Percentiles rank a stretch among this genome's conserved stretches.
These are phyloP conservation scores for Talaromyces sp. DNA, from an alignment of 2,329 filamentous ascomycete species.

Conservation along the genomic window DNA sequence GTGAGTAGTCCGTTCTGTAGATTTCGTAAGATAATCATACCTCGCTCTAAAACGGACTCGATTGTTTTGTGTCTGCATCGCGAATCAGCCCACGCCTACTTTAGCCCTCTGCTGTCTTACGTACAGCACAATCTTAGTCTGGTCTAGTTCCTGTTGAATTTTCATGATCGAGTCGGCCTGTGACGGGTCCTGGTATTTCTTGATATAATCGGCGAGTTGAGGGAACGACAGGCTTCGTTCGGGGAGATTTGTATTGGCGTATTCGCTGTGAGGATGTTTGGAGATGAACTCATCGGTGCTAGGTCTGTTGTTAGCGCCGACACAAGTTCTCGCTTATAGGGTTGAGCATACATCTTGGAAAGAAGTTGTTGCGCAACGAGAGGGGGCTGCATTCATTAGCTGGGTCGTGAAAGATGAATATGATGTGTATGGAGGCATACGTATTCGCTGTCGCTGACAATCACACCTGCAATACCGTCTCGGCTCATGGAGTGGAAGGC, in stretches of 20 bases:
- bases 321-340: neutral
- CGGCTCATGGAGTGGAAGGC: constrained; percentile 71
- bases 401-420: neutral
- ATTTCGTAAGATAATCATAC: neutral
- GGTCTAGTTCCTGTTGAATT: constrained; percentile 94
- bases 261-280: constrained; percentile 67
- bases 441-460: constrained; percentile 73
- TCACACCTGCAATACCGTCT: constrained; percentile 70
- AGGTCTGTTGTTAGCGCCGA: constrained; percentile 41
- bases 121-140: constrained; percentile 85
- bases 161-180: constrained; percentile 90
- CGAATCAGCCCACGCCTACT: neutral
- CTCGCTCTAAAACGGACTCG: constrained; percentile 64
- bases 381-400: constrained; percentile 14
- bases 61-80: constrained; percentile 77
- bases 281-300: constrained; percentile 74
- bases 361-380: constrained; percentile 71
- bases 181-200: constrained; percentile 78
- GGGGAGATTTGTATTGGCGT: constrained; percentile 53
- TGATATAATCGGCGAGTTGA: constrained; percentile 73
- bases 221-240: constrained; percentile 58
- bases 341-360: constrained; percentile 53
- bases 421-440: neutral
- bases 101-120: neutral
- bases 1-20: neutral